Evolutionary conservation across 306 rosid genomes (phyloP).

Genomic region (Abrus precatorius): DNA sequence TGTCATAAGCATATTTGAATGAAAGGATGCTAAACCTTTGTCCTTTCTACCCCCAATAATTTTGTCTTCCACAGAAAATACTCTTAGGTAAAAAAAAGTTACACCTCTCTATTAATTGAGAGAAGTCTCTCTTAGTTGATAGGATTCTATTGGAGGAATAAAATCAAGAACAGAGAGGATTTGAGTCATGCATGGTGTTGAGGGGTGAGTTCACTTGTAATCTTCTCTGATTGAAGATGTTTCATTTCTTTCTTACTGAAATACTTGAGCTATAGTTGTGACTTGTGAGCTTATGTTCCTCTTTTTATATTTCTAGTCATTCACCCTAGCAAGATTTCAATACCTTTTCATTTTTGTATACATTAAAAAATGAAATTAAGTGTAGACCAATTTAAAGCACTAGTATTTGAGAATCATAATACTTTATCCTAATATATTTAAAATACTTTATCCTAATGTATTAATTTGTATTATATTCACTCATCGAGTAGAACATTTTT

Average conservation of each 20-base stretch:
- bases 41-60: not conserved
- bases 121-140: slow-evolving; percentile 2
- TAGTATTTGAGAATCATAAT: not conserved
- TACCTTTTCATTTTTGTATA: not conserved
- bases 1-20: slow-evolving; percentile 53
- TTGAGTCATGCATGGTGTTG: not conserved
- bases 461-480: too few relatives aligned
- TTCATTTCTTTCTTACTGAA: slow-evolving; percentile 4
- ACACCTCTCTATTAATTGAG: not conserved
- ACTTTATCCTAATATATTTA: not conserved
- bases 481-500: too few relatives aligned
- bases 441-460: too few relatives aligned
- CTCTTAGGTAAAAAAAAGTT: not conserved
- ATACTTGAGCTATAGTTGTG: not conserved
- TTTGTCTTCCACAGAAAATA: not conserved
- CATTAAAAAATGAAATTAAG: not conserved
- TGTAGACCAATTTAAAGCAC: not conserved
- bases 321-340: too few relatives aligned
- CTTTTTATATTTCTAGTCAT: not conserved
- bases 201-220: not conserved
- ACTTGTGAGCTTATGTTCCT: not conserved
- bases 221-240: not conserved
- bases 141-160: slow-evolving; percentile 6
- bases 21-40: slow-evolving; percentile 12
- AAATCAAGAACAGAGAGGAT: slow-evolving; percentile 6